Conservation (phyloP, 2,329 filamentous ascomycete genomes). For the Trichophyton verrucosum region DNA sequence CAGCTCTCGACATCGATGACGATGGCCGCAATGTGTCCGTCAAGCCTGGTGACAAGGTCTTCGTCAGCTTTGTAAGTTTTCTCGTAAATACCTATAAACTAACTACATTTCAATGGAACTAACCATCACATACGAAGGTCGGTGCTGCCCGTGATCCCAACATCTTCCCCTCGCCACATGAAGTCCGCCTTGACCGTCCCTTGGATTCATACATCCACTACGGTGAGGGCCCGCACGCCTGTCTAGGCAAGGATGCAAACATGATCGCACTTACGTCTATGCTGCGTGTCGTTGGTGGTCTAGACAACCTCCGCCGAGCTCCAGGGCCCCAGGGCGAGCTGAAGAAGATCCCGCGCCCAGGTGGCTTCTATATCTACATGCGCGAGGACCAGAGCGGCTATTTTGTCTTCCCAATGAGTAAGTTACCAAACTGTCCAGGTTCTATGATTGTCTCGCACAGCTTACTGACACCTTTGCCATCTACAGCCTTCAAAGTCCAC, state of each 20-base stretch:
- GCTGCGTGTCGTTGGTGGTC: conserved; percentile 32
- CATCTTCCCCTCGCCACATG: conserved; percentile 27
- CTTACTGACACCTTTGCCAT: conserved; percentile 11
- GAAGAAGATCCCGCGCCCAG: conserved; percentile 38
- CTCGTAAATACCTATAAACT: conserved; percentile 31
- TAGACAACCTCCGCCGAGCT: conserved; percentile 36
- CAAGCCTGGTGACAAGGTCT: conserved; percentile 30
- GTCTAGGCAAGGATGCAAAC: conserved; percentile 33
- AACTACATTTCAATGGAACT: conserved; percentile 46
- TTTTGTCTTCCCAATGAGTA: conserved; percentile 37
- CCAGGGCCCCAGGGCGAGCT: conserved; percentile 36
- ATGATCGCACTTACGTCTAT: conserved; percentile 32
- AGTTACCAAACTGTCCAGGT: conserved; percentile 12
- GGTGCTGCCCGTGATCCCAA: conserved; percentile 27
- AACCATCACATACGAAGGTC: conserved; percentile 34
- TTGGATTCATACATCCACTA: conserved; percentile 32
- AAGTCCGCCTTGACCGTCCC: conserved; percentile 35
- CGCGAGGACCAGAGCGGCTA: conserved; percentile 40
- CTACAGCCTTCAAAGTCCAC: conserved; percentile 33
- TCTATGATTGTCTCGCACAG: not conserved
- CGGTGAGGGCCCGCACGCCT: conserved; percentile 38
- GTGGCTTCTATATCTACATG: conserved; percentile 38
- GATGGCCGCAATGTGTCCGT: conserved; percentile 33
- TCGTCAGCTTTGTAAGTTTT: conserved; percentile 45
- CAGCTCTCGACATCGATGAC: conserved; percentile 24